Conservation (phyloP, 805 yeast species). For the Wickerhamomyces tratensis region DNA sequence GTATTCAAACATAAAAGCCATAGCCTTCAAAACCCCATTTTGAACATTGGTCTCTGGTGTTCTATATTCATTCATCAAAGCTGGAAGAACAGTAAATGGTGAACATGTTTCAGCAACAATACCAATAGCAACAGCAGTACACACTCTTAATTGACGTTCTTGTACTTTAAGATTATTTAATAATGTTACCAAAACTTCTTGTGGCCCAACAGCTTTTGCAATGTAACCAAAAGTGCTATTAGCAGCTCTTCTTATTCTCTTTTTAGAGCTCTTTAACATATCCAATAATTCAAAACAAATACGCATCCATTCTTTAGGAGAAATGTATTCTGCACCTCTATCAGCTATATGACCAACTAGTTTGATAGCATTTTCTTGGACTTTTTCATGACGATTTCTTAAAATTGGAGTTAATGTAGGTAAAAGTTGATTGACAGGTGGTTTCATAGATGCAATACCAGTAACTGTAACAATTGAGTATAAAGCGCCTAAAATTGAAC, state of each 20-base stretch:
- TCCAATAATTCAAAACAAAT: constrained; percentile 87
- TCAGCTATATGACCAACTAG: constrained; percentile 78
- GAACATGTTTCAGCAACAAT: constrained; percentile 91
- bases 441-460: constrained; percentile 56
- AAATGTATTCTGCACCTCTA: constrained; percentile 68
- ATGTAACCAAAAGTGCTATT: constrained; percentile 87
- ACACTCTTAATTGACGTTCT: constrained; percentile 92
- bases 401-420: constrained; percentile 89
- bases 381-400: constrained; percentile 82
- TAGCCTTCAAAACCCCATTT: constrained; percentile 87
- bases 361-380: constrained; percentile 73
- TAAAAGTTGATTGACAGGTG: constrained; percentile 72
- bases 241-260: constrained; percentile 73
- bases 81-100: constrained; percentile 90
- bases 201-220: constrained; percentile 92
- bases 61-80: constrained; percentile 89
- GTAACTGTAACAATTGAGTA: constrained; percentile 49
- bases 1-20: constrained; percentile 88
- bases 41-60: constrained; percentile 90
- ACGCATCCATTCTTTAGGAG: constrained; percentile 96
- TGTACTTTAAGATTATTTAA: constrained; percentile 82
- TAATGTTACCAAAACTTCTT: constrained; percentile 79
- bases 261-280: constrained; percentile 73
- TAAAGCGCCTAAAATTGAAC: constrained; percentile 71
- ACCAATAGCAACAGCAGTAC: constrained; percentile 97